A percentile compares a stretch with the other conserved stretches of the same genome.
phyloP scores from a whole-genome alignment of 176 grass and related monocot genomes.

The Eleusine indica region DNA sequence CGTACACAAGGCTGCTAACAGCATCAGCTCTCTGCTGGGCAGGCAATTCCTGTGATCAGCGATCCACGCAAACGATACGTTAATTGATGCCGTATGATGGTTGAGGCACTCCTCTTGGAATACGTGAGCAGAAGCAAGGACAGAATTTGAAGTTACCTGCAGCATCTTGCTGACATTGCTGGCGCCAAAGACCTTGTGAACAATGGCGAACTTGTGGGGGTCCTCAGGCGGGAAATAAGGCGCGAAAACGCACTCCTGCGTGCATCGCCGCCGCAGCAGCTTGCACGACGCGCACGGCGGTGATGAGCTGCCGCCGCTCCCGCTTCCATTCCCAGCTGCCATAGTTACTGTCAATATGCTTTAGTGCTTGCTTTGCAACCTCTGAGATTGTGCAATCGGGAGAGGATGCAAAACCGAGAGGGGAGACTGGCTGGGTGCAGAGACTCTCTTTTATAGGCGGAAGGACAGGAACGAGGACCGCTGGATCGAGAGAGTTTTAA shows the following conservation, averaged over 20 bases:
- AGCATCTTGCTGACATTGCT: conserved; percentile 98
- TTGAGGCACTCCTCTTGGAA: too few species aligned
- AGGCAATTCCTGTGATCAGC: conserved; percentile 52
- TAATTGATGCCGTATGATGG: background rate
- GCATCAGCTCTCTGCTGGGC: conserved; percentile 62
- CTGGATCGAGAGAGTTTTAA: background rate
- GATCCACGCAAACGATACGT: background rate
- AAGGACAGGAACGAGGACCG: background rate
- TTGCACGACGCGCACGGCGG: conserved; percentile 40
- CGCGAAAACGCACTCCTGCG: conserved; percentile 56
- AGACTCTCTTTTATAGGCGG: conserved; percentile 33
- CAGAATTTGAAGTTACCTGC: conserved; percentile 27
- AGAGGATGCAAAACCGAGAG: background rate
- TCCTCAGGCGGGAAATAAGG: conserved; percentile 69
- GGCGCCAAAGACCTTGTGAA: conserved; percentile 85
- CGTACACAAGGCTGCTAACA: conserved; percentile 83
- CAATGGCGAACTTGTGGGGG: conserved; percentile 69
- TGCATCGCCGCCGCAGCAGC: conserved; percentile 62
- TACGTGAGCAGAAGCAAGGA: background rate
- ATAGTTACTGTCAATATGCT: background rate
- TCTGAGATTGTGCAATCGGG: too few species aligned
- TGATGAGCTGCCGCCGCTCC: background rate
- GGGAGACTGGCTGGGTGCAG: conserved; percentile 7
- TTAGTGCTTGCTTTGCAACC: background rate
- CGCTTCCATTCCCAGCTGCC: background rate